Base-by-base conservation (phyloP, 106 monocot genomes). In the Dendrobium chrysotoxum region DNA sequence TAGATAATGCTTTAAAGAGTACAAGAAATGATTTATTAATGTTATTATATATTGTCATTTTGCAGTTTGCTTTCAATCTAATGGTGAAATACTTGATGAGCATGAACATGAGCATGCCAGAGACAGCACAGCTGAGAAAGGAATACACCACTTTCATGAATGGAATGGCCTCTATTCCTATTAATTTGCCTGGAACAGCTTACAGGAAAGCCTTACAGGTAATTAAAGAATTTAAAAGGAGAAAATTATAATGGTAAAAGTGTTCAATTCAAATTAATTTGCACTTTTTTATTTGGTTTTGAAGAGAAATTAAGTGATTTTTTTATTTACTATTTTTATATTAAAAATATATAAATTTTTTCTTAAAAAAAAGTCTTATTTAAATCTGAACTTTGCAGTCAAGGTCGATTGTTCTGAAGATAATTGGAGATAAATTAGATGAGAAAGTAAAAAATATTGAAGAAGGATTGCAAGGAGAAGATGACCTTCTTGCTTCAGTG, bases 1-100 rank as follows among this genome's bases (percentile, higher is more conserved):
- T 2, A 35, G 35, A 35, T 35, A 35, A 35, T 35, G 35, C 35
- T 35, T 35, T 35, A 35, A 35, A 35, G 35, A 35, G 35, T 35
- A 35, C 35, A 1, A 3, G 18, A 18, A 23, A 21, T 21, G 2
- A 64, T 17, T 21, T 64, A 17, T 64, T 23, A 64, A 64, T 23
- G n/a, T 21, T 16, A 35, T 21, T 21, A n/a, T n/a, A n/a, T n/a
- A 23, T 64, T 64, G 21, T 71, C 9, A 31, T 38, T 12, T 13
- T 79, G 40, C 72, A 89, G 89, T 89, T 89, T 77, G 81, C 89
- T 2, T 89, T 89, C 70, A 83, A 81, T 83, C 6, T 89, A 44
- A 89, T 89, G 86, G 89, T 89, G 86, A 86, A 89, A 53, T 78
- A 86, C 44, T 15, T 89, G 70, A 79, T 86, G 80, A 82, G 75